Evolutionary conservation across 805 yeast genomes (phyloP), one percentile per base, ranked within the genome.

Genomic region (Zygosaccharomyces pseudorouxii): DNA sequence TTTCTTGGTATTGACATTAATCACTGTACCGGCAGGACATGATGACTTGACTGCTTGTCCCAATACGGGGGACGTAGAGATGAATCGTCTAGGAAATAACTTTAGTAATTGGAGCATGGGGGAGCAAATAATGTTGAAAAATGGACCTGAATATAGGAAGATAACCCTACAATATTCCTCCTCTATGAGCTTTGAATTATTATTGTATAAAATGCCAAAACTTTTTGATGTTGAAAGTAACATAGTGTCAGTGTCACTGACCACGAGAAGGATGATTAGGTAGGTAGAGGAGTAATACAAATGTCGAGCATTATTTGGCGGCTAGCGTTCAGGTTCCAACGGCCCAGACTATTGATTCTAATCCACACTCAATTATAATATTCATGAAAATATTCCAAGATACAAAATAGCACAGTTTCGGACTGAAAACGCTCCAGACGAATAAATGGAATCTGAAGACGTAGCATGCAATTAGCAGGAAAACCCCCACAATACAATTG

Each of bases 401-500:
- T 1, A 81, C 79, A 55, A 84, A 82, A 63, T 84, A 93, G 30
- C 95, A 75, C 4, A 93, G 65, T 60, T 90, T 92, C 1, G 99
- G 99, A 45, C 96, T 86, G 70, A 93, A 93, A 6, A 93, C 99
- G 1, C 98, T 90, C 99, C 99, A 93, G 8, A 93, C 86, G 63
- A 93, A 93, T 48, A 93, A 72, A 65, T 93, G 99, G 60, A 83
- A 86, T 56, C 96, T 74, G 56, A 90, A 74, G 18, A 78, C 72
- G 44, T 76, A 75, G 64, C 98, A 93, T 11, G 97, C 84, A 0
- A 71, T 69, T 38, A 86, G 63, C 44, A 89, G 74, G 38, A 78
- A 76, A 2, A 78, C 57, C 1, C 86, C 84, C 8, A 82, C 71
- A 1, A 82, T 54, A 1, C 84, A 70, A 62, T 85, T 86, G 58